Evolutionary conservation across 2,329 filamentous ascomycete genomes (phyloP).

Genomic region (Cytospora piceae): DNA sequence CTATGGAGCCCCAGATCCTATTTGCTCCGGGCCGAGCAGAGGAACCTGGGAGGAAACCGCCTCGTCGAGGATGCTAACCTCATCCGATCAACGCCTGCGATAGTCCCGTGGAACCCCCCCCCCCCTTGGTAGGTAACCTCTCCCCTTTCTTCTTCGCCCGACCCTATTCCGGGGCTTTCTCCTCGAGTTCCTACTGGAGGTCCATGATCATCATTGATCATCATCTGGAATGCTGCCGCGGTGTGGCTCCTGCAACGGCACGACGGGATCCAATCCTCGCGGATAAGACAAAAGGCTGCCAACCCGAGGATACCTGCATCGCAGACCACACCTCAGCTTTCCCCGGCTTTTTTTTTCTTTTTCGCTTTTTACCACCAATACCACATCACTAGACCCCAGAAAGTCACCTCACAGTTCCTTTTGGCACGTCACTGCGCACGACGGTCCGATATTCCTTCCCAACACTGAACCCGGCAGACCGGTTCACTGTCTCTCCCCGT

Average conservation of each 20-base stretch:
- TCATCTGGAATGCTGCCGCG: background rate
- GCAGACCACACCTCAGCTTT: conserved; percentile 1
- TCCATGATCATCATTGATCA: background rate
- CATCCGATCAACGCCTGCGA: conserved; percentile 16
- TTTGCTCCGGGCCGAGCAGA: conserved; percentile 9
- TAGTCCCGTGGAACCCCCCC: background rate
- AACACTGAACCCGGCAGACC: background rate
- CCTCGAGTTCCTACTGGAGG: background rate
- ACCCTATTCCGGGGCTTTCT: background rate
- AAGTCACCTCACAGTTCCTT: background rate
- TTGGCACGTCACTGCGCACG: background rate
- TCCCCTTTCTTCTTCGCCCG: conserved; percentile 6
- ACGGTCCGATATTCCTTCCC: background rate
- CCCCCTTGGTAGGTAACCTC: conserved; percentile 8
- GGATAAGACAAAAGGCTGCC: background rate
- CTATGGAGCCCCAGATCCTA: background rate
- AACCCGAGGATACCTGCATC: conserved; percentile 3
- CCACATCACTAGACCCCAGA: background rate
- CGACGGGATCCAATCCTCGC: background rate
- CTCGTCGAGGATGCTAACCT: conserved; percentile 23
- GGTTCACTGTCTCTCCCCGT: background rate
- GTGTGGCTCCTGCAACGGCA: conserved; percentile 2
- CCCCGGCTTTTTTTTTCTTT: too few species aligned
- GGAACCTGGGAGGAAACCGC: conserved; percentile 6
- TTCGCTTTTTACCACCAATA: background rate